Evolutionary conservation across 805 yeast genomes (phyloP).

Genomic region (Candida easanensis): DNA sequence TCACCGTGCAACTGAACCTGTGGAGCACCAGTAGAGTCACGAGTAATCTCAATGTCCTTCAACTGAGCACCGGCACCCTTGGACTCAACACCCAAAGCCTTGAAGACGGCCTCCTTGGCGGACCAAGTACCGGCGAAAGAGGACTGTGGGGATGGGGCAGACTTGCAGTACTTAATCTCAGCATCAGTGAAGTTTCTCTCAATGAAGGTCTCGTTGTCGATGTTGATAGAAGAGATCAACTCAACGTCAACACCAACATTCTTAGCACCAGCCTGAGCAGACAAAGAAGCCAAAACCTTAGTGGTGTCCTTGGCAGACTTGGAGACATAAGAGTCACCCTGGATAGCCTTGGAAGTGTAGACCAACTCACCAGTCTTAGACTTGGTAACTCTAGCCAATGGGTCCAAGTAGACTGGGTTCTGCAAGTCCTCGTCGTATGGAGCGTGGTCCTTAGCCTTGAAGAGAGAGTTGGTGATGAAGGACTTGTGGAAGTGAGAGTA

Average conservation of each 20-base stretch:
- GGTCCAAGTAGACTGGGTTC: conserved; percentile 90
- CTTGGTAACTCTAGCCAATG: conserved; percentile 61
- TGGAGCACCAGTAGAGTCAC: conserved; percentile 71
- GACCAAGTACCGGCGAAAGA: conserved; percentile 98
- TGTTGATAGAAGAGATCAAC: conserved; percentile 73
- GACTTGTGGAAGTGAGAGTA: conserved; percentile 96
- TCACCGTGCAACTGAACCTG: conserved; percentile 70
- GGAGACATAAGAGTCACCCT: conserved; percentile 44
- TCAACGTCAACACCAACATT: conserved; percentile 98
- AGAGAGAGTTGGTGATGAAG: conserved; percentile 84
- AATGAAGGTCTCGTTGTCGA: conserved; percentile 86
- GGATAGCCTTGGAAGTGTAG: conserved; percentile 51
- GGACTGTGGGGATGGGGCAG: conserved; percentile 76
- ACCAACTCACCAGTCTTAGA: conserved; percentile 41
- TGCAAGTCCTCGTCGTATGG: conserved; percentile 91
- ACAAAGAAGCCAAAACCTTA: conserved; percentile 53
- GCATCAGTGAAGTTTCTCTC: conserved; percentile 85
- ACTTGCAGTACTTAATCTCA: conserved; percentile 76
- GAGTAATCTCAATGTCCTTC: conserved; percentile 83
- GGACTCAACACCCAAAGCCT: conserved; percentile 83
- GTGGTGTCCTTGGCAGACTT: conserved; percentile 57
- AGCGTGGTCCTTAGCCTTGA: conserved; percentile 88
- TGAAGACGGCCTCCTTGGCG: conserved; percentile 98
- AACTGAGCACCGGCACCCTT: conserved; percentile 95
- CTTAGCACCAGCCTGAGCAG: conserved; percentile 43